Evolutionary conservation across 2,329 filamentous ascomycete species (phyloP).

Genomic region (Aureobasidium sp.): DNA sequence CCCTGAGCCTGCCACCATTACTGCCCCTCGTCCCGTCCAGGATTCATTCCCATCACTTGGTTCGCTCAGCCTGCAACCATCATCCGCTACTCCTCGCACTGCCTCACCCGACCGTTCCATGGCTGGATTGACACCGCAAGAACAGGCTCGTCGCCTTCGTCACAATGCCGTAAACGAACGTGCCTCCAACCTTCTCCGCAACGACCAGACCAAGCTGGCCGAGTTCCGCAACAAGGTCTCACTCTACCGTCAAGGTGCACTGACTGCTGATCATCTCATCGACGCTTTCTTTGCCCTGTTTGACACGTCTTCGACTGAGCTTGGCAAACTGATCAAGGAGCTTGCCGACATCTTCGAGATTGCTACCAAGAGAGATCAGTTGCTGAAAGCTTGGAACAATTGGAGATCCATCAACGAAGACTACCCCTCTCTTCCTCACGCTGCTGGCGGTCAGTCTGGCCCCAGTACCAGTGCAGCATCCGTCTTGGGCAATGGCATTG

Average conservation of each 20-base stretch:
- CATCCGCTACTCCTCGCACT: conserved; percentile 30
- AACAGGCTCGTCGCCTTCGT: conserved; percentile 71
- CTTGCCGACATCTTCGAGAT: conserved; percentile 90
- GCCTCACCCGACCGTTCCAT: conserved; percentile 28
- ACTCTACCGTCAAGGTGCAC: conserved; percentile 61
- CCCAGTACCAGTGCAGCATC: conserved; percentile 53
- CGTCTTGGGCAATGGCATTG: conserved; percentile 44
- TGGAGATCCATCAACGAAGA: conserved; percentile 96
- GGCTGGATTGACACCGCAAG: conserved; percentile 58
- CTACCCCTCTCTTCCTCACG: conserved; percentile 78
- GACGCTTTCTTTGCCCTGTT: conserved; percentile 85
- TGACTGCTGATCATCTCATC: conserved; percentile 69
- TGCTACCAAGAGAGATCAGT: conserved; percentile 59
- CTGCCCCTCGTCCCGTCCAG: conserved; percentile 30
- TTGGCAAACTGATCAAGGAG: conserved; percentile 86
- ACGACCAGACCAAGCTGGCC: conserved; percentile 65
- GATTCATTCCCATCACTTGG: conserved; percentile 14
- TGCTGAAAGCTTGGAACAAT: conserved; percentile 85
- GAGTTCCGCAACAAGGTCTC: conserved; percentile 77
- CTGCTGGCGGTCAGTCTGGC: conserved; percentile 50
- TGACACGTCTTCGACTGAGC: conserved; percentile 66
- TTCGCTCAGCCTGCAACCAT: conserved; percentile 17
- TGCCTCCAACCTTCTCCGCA: conserved; percentile 70
- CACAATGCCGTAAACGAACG: conserved; percentile 83
- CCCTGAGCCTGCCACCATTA: conserved; percentile 33